These are phyloP conservation scores for Jaminaea rosea DNA, from an alignment of 1,284 basidiomycete genomes.

Conservation along the genomic window DNA sequence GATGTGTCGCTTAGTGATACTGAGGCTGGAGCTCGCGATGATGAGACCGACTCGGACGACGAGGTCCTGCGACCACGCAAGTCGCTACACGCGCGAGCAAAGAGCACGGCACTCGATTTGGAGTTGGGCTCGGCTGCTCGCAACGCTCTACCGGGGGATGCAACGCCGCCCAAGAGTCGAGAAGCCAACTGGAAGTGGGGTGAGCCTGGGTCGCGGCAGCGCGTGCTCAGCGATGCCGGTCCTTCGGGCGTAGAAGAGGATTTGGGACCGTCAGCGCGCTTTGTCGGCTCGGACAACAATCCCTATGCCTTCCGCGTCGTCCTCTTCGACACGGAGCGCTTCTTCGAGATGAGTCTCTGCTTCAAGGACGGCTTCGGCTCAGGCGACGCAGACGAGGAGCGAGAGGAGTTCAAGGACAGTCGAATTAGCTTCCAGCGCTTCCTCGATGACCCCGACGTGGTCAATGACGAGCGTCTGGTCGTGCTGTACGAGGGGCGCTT, in stretches of 20 bases:
- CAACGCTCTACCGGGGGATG: not conserved
- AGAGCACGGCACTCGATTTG: not conserved
- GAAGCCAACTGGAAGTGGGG: conserved; percentile 9
- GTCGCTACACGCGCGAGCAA: no score
- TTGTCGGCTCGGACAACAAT: conserved; percentile 48
- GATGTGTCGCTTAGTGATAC: conserved; percentile 28
- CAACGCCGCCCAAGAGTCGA: not conserved
- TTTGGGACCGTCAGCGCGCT: not conserved
- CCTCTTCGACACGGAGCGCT: conserved; percentile 47
- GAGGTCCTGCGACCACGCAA: no score
- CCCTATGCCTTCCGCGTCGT: conserved; percentile 51
- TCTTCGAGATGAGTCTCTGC: conserved; percentile 51
- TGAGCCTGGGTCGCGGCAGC: not conserved
- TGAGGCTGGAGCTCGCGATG: no score
- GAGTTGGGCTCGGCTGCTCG: not conserved
- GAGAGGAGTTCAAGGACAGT: conserved; percentile 48
- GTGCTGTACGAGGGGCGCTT: conserved; percentile 51
- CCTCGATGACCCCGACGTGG: conserved; percentile 49
- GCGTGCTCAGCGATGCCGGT: not conserved
- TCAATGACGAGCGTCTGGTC: conserved; percentile 51
- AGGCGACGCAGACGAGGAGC: conserved; percentile 31
- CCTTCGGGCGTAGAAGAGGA: not conserved
- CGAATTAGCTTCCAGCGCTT: conserved; percentile 53
- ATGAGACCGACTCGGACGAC: no score
- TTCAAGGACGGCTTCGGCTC: conserved; percentile 17